These are phyloP conservation scores for Xylaria sp. DNA, from an alignment of 2,329 filamentous ascomycete genomes.

Conservation along the genomic window DNA sequence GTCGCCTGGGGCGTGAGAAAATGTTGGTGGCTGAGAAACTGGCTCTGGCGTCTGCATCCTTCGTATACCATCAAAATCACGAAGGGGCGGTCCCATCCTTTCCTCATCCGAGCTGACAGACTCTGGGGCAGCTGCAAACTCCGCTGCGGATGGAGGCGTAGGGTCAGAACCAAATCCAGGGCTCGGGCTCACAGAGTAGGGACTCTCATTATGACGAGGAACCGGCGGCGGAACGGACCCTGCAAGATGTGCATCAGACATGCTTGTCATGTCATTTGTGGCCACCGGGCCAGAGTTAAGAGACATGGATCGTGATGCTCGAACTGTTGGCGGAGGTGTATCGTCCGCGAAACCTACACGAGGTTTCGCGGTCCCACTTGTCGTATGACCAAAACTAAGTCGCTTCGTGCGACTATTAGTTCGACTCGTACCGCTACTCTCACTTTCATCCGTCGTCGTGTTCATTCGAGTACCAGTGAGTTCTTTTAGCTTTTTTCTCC, in stretches of 20 bases:
- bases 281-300: slow-evolving; percentile 54
- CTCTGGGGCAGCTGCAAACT: slow-evolving; percentile 61
- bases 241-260: slow-evolving; percentile 58
- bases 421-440: slow-evolving; percentile 57
- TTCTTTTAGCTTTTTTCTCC: slow-evolving; percentile 90
- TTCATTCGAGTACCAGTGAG: slow-evolving; percentile 84
- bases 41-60: slow-evolving; percentile 76
- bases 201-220: slow-evolving; percentile 43
- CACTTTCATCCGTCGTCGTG: slow-evolving; percentile 65
- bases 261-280: slow-evolving; percentile 62
- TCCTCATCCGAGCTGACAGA: slow-evolving; percentile 69
- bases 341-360: slow-evolving; percentile 71
- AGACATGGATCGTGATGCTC: slow-evolving; percentile 65
- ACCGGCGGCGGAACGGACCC: slow-evolving; percentile 43
- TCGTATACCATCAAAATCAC: slow-evolving; percentile 65
- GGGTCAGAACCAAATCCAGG: slow-evolving; percentile 53
- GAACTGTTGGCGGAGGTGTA: slow-evolving; percentile 55
- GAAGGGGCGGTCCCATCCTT: slow-evolving; percentile 54
- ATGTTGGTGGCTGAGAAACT: slow-evolving; percentile 80
- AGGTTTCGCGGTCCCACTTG: slow-evolving; percentile 52
- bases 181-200: slow-evolving; percentile 47
- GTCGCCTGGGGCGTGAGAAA: slow-evolving; percentile 78
- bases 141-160: slow-evolving; percentile 55
- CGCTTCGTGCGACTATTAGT: slow-evolving; percentile 69
- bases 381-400: slow-evolving; percentile 61